phyloP scores from a whole-genome alignment of 2,329 filamentous ascomycete species.

The Scedosporium boydii region DNA sequence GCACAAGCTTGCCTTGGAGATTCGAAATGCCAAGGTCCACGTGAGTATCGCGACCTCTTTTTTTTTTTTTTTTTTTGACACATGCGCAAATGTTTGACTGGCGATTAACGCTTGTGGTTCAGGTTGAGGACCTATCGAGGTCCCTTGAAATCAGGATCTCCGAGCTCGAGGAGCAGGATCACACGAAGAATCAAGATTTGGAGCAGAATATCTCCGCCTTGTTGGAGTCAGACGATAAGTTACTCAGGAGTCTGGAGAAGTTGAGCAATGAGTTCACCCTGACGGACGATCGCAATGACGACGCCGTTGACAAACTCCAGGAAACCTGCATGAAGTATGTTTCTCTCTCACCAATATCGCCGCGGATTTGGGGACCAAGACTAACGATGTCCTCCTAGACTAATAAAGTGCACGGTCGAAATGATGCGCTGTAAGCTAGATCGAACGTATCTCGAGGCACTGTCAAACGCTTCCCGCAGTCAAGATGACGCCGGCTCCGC shows the following conservation, averaged over 20 bases:
- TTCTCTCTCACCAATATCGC: neutral
- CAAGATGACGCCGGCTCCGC: slow-evolving; percentile 15
- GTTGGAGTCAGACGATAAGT: slow-evolving; percentile 53
- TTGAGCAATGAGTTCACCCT: slow-evolving; percentile 51
- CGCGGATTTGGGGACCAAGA: too few species aligned
- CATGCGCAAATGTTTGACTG: neutral
- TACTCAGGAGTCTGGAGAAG: slow-evolving; percentile 56
- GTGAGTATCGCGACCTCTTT: slow-evolving; percentile 20
- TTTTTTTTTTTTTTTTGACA: neutral
- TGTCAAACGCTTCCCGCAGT: slow-evolving; percentile 20
- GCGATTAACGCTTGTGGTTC: neutral
- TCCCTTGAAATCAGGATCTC: slow-evolving; percentile 33
- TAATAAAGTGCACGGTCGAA: slow-evolving; percentile 50
- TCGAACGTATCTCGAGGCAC: slow-evolving; percentile 41
- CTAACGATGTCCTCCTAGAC: slow-evolving; percentile 17
- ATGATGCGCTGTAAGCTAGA: slow-evolving; percentile 44
- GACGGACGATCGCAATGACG: slow-evolving; percentile 40
- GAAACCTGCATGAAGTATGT: slow-evolving; percentile 44
- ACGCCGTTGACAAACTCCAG: slow-evolving; percentile 46
- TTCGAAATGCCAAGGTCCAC: slow-evolving; percentile 9
- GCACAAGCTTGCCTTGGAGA: slow-evolving; percentile 20
- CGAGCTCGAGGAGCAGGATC: slow-evolving; percentile 42
- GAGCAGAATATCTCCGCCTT: slow-evolving; percentile 38
- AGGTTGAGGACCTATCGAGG: slow-evolving; percentile 41
- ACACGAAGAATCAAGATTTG: slow-evolving; percentile 32